Base-by-base conservation (phyloP, 164 flowering plant species). In the Brasenia schreberi region DNA sequence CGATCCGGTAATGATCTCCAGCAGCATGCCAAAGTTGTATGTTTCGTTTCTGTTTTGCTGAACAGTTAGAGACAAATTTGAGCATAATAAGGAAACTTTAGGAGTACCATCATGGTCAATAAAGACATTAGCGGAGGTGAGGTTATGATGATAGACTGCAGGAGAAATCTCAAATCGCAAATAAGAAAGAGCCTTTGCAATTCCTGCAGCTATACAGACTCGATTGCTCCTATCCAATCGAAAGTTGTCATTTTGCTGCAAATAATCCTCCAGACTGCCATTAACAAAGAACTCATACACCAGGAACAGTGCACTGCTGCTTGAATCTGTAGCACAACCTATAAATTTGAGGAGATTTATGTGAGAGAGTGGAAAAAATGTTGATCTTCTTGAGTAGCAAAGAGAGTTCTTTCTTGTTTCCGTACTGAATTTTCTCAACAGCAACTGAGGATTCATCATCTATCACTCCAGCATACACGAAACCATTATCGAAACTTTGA, bases 1-100 rank as follows among this genome's bases (percentile, higher is more conserved):
- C 42, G 78, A 73, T 6, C 97, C 97, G 18, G 86, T 65, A 53
- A 90, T 77, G 1, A 86, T 76, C 78, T 86, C 94, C 19, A 88
- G 68, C 64, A 90, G 79, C 19, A 90, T 17, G 6, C 94, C 97
- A 2, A 90, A 64, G 69, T 74, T 77, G 64, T 82, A 82, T 9
- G 85, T 88, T 67, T 87, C n/a, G 84, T 88, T 67, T 87, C 90
- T 52, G 60, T 83, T 59, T 66, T 74, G 14, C 72, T 58, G 19
- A 60, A 56, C 49, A 56, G 42, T 18, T 59, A 62, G 45, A 56
- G 18, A 5, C 63, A 33, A 70, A 23, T 69, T 66, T 14, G 85
- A 67, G 61, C 75, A 82, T 64, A 86, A 85, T 1, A 86, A 82
- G 0, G 80, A 73, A n/a, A 90, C 18, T 60, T 83, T 83, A 7